These are phyloP conservation scores for Trichoderma sp. DNA, from an alignment of 2,329 filamentous ascomycete species.

Conservation along the genomic window DNA sequence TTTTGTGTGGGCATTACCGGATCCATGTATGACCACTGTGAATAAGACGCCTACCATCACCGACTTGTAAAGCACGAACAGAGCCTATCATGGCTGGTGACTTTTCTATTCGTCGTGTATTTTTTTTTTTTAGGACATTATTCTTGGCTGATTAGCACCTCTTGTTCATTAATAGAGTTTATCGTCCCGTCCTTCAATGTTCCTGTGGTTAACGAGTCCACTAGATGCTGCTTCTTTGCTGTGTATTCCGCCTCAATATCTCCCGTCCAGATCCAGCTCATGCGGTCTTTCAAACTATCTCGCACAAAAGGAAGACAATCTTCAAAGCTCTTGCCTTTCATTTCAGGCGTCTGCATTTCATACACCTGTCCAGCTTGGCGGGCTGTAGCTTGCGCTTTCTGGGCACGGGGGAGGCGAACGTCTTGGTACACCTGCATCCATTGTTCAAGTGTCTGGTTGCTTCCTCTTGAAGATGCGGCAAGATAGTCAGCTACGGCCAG, in stretches of 20 bases:
- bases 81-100: background rate
- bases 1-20: background rate
- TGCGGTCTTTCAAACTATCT: conserved; percentile 19
- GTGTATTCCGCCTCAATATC: conserved; percentile 22
- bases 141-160: conserved; percentile 6
- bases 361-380: conserved; percentile 18
- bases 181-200: background rate
- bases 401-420: conserved; percentile 16
- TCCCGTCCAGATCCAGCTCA: conserved; percentile 19
- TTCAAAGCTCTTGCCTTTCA: conserved; percentile 13
- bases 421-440: conserved; percentile 21
- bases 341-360: conserved; percentile 16
- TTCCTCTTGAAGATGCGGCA: background rate
- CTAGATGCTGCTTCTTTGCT: background rate
- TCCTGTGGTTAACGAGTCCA: background rate
- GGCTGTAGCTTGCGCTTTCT: conserved; percentile 23
- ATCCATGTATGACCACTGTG: background rate
- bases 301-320: conserved; percentile 12
- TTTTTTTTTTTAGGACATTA: background rate
- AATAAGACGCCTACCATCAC: background rate
- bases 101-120: background rate
- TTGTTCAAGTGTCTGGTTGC: background rate
- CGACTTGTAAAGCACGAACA: background rate
- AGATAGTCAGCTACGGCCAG: conserved; percentile 11
- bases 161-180: background rate